phyloP scores from a whole-genome alignment of 805 yeast genomes.

The Candida vaughaniae region DNA sequence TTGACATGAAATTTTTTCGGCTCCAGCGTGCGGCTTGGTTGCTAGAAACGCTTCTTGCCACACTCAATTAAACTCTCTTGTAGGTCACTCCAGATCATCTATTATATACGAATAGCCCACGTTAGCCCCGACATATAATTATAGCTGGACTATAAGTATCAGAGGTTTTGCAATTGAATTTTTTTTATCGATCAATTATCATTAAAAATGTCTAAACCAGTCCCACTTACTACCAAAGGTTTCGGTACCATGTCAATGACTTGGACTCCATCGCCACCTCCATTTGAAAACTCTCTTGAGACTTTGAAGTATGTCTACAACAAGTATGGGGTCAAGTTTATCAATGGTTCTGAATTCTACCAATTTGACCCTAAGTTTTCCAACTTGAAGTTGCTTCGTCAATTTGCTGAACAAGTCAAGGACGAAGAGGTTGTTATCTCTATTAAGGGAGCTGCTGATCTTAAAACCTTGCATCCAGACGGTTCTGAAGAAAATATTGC shows the following conservation, averaged over 20 bases:
- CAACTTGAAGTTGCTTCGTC: conserved; percentile 56
- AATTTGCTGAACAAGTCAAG: conserved; percentile 53
- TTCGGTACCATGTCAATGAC: conserved; percentile 83
- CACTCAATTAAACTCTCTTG: too few relatives aligned
- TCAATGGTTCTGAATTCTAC: conserved; percentile 80
- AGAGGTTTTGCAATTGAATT: too few relatives aligned
- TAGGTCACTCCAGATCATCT: too few relatives aligned
- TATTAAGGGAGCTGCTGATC: conserved; percentile 63
- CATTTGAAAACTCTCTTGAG: conserved; percentile 52
- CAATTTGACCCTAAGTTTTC: conserved; percentile 2
- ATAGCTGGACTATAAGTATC: too few relatives aligned
- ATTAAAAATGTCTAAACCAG: conserved; percentile 5
- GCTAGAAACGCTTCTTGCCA: too few relatives aligned
- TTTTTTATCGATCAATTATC: too few relatives aligned
- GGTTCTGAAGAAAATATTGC: conserved; percentile 49
- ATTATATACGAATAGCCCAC: too few relatives aligned
- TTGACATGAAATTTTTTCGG: too few relatives aligned
- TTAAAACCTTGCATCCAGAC: conserved; percentile 41
- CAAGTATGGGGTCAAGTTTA: conserved; percentile 46
- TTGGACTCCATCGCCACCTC: conserved; percentile 59
- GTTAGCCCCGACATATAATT: too few relatives aligned
- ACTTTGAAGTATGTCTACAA: conserved; percentile 51
- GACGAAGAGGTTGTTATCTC: conserved; percentile 49
- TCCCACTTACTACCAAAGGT: conserved; percentile 37
- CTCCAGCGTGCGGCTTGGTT: too few relatives aligned